Percentiles rank a stretch among this genome's conserved stretches.
Conservation (phyloP, 768 basidiomycete genomes). For the Nidularia pulvinata region DNA sequence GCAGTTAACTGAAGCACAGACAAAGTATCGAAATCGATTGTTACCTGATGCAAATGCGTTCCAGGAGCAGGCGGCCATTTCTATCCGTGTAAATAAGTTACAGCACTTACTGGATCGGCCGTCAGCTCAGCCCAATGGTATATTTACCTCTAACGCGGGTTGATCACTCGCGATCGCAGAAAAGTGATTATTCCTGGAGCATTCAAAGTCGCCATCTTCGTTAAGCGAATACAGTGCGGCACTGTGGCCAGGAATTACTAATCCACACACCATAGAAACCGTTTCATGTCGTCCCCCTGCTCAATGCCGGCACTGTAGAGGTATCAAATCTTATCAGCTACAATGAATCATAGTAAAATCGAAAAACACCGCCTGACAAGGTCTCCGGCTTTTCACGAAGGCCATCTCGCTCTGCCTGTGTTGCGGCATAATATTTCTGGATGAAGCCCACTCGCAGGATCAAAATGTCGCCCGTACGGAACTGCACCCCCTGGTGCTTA, state of each 20-base stretch:
- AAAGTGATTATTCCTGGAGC: conserved; percentile 67
- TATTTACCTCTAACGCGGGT: conserved; percentile 65
- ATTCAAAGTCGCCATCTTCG: not conserved
- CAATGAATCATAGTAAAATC: not conserved
- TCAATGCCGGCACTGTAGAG: conserved; percentile 61
- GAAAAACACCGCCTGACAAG: conserved; percentile 38
- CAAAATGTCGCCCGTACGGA: conserved; percentile 60
- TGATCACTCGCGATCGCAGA: conserved; percentile 70
- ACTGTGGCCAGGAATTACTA: no score
- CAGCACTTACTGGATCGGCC: not conserved
- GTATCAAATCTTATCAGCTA: not conserved
- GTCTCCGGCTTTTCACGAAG: conserved; percentile 42
- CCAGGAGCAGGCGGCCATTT: conserved; percentile 53
- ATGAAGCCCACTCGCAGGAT: conserved; percentile 64
- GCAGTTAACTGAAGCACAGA: not conserved
- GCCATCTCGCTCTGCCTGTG: conserved; percentile 41
- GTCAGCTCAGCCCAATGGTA: conserved; percentile 4
- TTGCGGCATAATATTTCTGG: conserved; percentile 45
- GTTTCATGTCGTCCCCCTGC: conserved; percentile 69
- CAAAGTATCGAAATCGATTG: conserved; percentile 2
- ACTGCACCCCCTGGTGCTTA: conserved; percentile 53
- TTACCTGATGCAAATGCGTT: conserved; percentile 57
- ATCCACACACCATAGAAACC: conserved; percentile 61
- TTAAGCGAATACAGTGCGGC: no score
- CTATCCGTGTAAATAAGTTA: conserved; percentile 22